Evolutionary conservation across 805 yeast species (phyloP).

Genomic region (Starmerella floris): DNA sequence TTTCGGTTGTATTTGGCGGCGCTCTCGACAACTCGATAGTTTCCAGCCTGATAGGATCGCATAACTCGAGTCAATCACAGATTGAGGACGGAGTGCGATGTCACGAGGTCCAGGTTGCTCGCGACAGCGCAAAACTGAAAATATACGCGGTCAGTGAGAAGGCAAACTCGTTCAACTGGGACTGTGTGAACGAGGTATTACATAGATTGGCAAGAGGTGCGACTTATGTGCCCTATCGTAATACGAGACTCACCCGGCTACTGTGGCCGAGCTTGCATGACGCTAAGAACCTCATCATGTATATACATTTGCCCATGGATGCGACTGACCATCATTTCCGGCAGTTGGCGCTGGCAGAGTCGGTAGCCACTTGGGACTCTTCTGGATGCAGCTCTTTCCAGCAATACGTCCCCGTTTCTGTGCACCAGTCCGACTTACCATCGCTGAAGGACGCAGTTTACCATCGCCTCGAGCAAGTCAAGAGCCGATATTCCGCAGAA

Average conservation of each 20-base stretch:
- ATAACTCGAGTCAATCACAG: neutral
- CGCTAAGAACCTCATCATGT: neutral
- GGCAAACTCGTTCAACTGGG: neutral
- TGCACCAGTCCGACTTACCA: neutral
- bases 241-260: neutral
- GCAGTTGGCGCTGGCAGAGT: neutral
- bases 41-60: neutral
- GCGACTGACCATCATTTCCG: neutral
- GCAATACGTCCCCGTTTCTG: neutral
- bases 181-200: neutral
- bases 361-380: neutral
- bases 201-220: neutral
- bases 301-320: neutral
- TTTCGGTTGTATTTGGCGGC: neutral
- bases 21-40: neutral
- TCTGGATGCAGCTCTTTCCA: neutral
- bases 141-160: neutral
- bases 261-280: neutral
- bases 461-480: neutral
- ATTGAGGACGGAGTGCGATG: neutral
- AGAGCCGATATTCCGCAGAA: neutral
- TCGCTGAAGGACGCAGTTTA: neutral
- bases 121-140: neutral
- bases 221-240: neutral
- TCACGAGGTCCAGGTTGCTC: neutral